Base-by-base conservation (phyloP, 805 yeast species). In the Wickerhamiella azyma region DNA sequence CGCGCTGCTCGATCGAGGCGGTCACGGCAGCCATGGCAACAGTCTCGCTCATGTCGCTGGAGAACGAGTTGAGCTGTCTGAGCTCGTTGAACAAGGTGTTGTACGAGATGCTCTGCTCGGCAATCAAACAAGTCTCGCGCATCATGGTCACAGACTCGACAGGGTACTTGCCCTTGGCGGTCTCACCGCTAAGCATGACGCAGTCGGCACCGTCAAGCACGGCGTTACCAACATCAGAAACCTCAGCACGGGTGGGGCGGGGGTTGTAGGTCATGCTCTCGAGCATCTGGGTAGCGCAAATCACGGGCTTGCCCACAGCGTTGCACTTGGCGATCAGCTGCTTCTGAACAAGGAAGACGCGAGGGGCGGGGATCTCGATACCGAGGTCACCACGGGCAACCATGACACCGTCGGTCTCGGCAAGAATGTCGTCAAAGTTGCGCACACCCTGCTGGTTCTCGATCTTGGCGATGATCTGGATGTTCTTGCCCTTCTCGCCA, bases 331-430 rank as follows among this genome's bases (percentile, higher is more conserved):
- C 97, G 66, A 92, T 89, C 72, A 92, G 76, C 75, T 88, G 95
- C 78, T 92, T 92, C 75, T 92, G 98, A 59, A 88, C 97, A 60
- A 92, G 86, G 68, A 92, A 88, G 53, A 92, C 98, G 74, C 88
- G 94, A 55, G 96, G 89, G 56, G 98, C 97, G 57, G 97, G 97
- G 63, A 92, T 92, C 75, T 92, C 98, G 63, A 92, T 92, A 77
- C 98, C 98, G 62, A 92, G 77, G 69, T 92, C 98, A 76, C 98
- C 98, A 73, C 98, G 82, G 62, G 98, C 98, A 67, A 92, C 97
- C 98, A 92, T 92, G 64, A 92, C 96, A 75, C 97, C 98, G 66
- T 92, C 98, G 53, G 98, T 92, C 68, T 79, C 94, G 61, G 66
- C 67, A 66, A 92, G 79, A 64, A 92, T 92, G 53, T 85, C 96